phyloP scores from a whole-genome alignment of 768 basidiomycete genomes.

The Mycena sanguinolenta region DNA sequence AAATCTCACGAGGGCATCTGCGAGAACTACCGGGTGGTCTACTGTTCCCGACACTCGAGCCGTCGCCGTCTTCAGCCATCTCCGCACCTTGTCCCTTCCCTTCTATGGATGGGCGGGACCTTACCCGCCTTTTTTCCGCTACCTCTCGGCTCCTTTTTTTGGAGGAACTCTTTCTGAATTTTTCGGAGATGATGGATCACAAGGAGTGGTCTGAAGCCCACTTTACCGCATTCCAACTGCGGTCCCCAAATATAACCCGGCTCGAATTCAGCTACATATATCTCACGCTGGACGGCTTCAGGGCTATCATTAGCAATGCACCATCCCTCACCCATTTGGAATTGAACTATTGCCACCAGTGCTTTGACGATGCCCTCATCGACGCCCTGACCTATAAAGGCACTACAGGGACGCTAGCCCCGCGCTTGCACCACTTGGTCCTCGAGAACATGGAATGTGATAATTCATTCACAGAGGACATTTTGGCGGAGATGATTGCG shows the following conservation, averaged over 20 bases:
- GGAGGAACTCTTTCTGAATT: not conserved
- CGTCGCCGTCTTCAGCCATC: not conserved
- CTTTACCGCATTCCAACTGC: slow-evolving; percentile 3
- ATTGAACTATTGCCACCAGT: not conserved
- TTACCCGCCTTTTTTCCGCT: not conserved
- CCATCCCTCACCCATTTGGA: not conserved
- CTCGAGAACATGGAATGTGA: not conserved
- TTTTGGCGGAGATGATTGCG: not conserved
- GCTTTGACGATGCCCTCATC: not conserved
- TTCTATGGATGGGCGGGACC: not conserved
- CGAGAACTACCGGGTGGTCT: not conserved
- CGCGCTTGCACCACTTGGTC: not conserved
- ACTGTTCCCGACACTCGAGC: not conserved
- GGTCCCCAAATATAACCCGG: slow-evolving; percentile 1
- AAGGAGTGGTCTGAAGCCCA: not conserved
- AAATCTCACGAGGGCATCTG: not conserved
- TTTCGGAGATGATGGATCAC: not conserved
- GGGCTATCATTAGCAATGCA: not conserved
- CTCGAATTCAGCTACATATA: not conserved
- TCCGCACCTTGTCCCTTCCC: not conserved
- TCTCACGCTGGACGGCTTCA: not conserved
- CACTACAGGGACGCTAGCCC: not conserved
- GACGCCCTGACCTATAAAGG: not conserved
- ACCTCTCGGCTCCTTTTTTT: not conserved
- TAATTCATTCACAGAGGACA: not conserved